phyloP scores from a whole-genome alignment of 768 basidiomycete species.

The Hysterangium stoloniferum region DNA sequence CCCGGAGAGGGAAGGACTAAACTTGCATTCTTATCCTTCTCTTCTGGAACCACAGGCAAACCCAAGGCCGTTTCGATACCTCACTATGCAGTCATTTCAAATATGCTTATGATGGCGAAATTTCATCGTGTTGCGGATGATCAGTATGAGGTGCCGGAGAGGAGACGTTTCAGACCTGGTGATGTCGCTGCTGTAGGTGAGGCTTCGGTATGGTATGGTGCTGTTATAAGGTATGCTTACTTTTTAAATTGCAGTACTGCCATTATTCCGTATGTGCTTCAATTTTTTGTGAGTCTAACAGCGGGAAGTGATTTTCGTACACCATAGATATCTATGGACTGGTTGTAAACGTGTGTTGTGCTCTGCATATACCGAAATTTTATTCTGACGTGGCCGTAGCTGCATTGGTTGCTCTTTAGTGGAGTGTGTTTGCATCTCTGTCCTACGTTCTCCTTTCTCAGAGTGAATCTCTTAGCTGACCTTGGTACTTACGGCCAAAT shows the following conservation, averaged over 20 bases:
- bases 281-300: too few species aligned
- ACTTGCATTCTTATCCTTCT: conserved; percentile 64
- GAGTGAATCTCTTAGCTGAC: conserved; percentile 9
- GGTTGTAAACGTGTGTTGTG: conserved; percentile 11
- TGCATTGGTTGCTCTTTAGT: conserved; percentile 16
- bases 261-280: conserved; percentile 13
- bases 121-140: conserved; percentile 41
- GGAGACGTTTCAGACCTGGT: conserved; percentile 43
- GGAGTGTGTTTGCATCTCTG: conserved; percentile 13
- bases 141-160: conserved; percentile 17
- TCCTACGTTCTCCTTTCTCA: not conserved
- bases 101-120: conserved; percentile 50
- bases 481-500: conserved; percentile 18
- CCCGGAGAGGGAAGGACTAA: conserved; percentile 61
- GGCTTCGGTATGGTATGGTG: conserved; percentile 11
- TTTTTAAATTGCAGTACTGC: conserved; percentile 16
- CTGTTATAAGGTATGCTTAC: not conserved
- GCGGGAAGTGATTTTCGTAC: not conserved
- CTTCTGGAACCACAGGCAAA: conserved; percentile 68
- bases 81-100: conserved; percentile 51
- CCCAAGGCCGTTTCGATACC: conserved; percentile 64
- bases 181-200: conserved; percentile 54
- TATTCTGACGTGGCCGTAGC: conserved; percentile 3
- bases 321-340: conserved; percentile 17
- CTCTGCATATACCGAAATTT: not conserved